phyloP scores from a whole-genome alignment of 129 eudicot genomes.

The Centrapalus pauciflorus region DNA sequence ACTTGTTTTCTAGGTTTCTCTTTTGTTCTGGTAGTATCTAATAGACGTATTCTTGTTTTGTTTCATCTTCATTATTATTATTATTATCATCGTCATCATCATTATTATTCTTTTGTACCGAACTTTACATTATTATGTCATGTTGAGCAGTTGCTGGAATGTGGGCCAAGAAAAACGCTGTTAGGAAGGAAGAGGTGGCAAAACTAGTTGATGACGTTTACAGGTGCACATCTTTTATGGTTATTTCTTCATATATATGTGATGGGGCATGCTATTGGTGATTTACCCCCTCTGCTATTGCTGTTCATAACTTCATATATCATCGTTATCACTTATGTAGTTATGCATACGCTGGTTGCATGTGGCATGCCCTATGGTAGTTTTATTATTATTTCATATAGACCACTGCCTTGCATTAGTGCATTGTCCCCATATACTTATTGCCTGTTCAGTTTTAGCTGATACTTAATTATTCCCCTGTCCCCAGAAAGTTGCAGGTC shows the following conservation, averaged over 20 bases:
- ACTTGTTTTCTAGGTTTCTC: neutral
- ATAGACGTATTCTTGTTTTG: neutral
- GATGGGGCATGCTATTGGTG: neutral
- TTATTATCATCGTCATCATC: neutral
- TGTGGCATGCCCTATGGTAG: neutral
- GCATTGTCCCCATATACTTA: neutral
- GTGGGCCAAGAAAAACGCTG: constrained; percentile 73
- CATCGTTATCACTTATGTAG: neutral
- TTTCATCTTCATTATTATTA: neutral
- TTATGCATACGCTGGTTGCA: neutral
- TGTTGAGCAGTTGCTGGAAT: constrained; percentile 55
- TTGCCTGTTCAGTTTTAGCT: constrained; percentile 1
- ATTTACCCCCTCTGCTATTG: constrained; percentile 1
- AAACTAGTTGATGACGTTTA: constrained; percentile 85
- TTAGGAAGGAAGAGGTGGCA: constrained; percentile 81
- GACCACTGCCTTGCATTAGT: neutral
- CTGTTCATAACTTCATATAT: neutral
- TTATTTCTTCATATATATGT: neutral
- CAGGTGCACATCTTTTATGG: constrained; percentile 47
- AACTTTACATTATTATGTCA: constrained; percentile 16
- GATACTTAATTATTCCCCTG: neutral
- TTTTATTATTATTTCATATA: neutral
- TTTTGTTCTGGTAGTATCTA: neutral
- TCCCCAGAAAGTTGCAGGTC: constrained; percentile 81
- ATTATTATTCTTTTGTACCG: neutral